These are phyloP conservation scores for Moringa oleifera DNA, from an alignment of 345 rosid species.

Conservation along the genomic window DNA sequence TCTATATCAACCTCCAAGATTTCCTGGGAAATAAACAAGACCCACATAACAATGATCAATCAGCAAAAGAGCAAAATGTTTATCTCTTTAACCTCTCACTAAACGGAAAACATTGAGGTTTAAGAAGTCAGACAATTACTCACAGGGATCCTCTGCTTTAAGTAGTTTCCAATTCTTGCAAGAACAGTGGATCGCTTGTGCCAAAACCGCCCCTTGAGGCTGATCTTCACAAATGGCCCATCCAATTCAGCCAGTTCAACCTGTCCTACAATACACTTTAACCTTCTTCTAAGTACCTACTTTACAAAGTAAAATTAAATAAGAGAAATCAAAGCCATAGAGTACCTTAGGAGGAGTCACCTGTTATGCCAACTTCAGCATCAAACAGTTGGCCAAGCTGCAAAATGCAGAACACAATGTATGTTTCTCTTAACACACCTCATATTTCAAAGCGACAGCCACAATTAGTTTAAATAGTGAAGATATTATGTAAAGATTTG, in stretches of 20 bases:
- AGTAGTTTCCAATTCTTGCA: slow-evolving; percentile 79
- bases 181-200: slow-evolving; percentile 71
- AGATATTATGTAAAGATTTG: too few relatives aligned
- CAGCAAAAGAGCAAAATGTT: too few relatives aligned
- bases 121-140: slow-evolving; percentile 10
- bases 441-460: too few relatives aligned
- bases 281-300: background rate
- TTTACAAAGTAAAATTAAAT: too few relatives aligned
- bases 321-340: background rate
- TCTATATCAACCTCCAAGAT: slow-evolving; percentile 85
- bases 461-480: too few relatives aligned
- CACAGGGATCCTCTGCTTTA: slow-evolving; percentile 95
- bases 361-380: slow-evolving; percentile 73
- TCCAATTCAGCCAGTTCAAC: slow-evolving; percentile 80
- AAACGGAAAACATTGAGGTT: too few relatives aligned
- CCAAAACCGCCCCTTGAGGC: slow-evolving; percentile 87
- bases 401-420: too few relatives aligned
- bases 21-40: slow-evolving; percentile 39
- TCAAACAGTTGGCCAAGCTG: slow-evolving; percentile 86
- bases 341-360: slow-evolving; percentile 30
- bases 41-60: too few relatives aligned
- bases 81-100: too few relatives aligned
- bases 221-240: slow-evolving; percentile 88
- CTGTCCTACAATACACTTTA: slow-evolving; percentile 28
- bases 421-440: too few relatives aligned